phyloP scores from a whole-genome alignment of 1,284 basidiomycete genomes.

The Pseudozyma sp. region DNA sequence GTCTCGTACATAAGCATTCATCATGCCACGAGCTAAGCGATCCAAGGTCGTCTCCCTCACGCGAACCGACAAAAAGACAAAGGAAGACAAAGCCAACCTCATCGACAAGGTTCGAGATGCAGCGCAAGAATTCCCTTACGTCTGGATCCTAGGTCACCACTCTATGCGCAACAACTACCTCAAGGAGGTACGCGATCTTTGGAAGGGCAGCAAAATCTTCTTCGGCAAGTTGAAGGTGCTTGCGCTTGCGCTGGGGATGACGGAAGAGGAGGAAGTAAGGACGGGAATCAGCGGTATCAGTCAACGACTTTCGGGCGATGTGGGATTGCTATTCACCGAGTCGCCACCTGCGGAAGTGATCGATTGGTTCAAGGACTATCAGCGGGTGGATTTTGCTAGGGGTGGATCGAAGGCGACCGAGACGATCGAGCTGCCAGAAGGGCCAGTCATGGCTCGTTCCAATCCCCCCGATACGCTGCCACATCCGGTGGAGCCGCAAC shows the following conservation, averaged over 20 bases:
- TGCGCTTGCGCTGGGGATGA: conserved; percentile 92
- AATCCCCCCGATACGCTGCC: conserved; percentile 78
- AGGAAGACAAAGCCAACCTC: conserved; percentile 82
- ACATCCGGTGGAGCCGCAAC: conserved; percentile 94
- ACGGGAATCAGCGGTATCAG: conserved; percentile 83
- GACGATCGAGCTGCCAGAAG: conserved; percentile 80
- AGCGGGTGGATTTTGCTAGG: conserved; percentile 90
- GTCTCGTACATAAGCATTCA: background rate
- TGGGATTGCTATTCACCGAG: conserved; percentile 92
- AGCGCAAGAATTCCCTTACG: conserved; percentile 82
- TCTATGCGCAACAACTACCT: conserved; percentile 94
- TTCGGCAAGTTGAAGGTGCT: conserved; percentile 92
- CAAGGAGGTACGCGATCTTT: conserved; percentile 90
- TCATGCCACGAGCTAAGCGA: conserved; percentile 69
- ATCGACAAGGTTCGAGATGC: conserved; percentile 79
- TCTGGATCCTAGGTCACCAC: conserved; percentile 94
- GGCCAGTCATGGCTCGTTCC: conserved; percentile 57
- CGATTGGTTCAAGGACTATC: conserved; percentile 94
- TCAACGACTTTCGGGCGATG: conserved; percentile 90
- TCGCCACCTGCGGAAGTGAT: conserved; percentile 86
- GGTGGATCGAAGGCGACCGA: conserved; percentile 83
- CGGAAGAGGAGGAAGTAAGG: conserved; percentile 86
- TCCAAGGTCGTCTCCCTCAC: conserved; percentile 72
- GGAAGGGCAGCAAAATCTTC: conserved; percentile 86
- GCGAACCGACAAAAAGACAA: conserved; percentile 72